Evolutionary conservation across 176 grass and related monocot genomes (phyloP).

Genomic region (Chloris gayana): DNA sequence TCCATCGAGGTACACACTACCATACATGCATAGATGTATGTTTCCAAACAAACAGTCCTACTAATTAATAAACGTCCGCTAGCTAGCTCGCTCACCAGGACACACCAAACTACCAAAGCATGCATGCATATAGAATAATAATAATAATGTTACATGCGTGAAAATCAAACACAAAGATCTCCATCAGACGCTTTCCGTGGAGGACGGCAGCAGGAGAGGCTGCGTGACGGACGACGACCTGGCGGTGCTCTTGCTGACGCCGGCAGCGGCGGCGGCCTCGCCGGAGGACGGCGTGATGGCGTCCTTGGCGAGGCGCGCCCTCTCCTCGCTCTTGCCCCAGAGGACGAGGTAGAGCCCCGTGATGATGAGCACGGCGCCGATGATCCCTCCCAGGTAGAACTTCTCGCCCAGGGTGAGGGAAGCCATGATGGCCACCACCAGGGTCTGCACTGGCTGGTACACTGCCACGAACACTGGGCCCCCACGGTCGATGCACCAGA

Average conservation of each 20-base stretch:
- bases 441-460: conserved; percentile 96
- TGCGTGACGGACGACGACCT: conserved; percentile 54
- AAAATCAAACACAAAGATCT: conserved; percentile 6
- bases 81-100: too few relatives aligned
- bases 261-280: neutral
- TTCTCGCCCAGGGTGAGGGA: conserved; percentile 76
- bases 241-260: neutral
- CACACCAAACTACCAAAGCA: too few relatives aligned
- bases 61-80: too few relatives aligned
- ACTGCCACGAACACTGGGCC: conserved; percentile 97
- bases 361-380: conserved; percentile 87
- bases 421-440: conserved; percentile 93
- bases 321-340: conserved; percentile 94
- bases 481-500: conserved; percentile 95
- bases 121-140: too few relatives aligned
- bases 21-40: too few relatives aligned
- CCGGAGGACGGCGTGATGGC: neutral
- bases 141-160: neutral
- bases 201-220: conserved; percentile 79
- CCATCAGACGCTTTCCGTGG: conserved; percentile 69
- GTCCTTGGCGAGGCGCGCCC: conserved; percentile 51
- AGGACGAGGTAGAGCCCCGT: conserved; percentile 83
- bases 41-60: too few relatives aligned
- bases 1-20: too few relatives aligned
- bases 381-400: conserved; percentile 95